Evolutionary conservation across 116 monocot genomes (phyloP), one percentile per base, ranked within the genome.

Genomic region (Iris pallida): DNA sequence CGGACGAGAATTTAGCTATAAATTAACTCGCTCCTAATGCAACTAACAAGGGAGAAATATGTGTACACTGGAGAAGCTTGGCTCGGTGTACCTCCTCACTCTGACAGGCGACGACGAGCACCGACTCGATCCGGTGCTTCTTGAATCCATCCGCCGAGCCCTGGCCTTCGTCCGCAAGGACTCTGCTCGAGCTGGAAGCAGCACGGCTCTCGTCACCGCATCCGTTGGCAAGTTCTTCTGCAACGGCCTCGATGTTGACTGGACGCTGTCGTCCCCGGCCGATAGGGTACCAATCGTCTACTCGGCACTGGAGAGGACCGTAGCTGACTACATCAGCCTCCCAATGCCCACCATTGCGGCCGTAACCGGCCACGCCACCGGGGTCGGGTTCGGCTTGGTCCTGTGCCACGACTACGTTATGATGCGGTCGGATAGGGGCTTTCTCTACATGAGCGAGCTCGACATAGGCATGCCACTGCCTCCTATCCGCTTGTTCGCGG

Each of bases 301-400:
- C 61, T 30, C 55, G 20, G 51, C 65, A 59, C 78, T 86, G 76
- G 8, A 5, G 42, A 75, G 60, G 15, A 15, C 72, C 42, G 62
- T 88, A 46, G 83, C 82, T 40, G 91, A 82, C 65, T 73, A 91
- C 64, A 9, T 84, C 42, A 81, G 88, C 67, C 81, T 95, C 48
- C 88, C 95, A 42, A 84, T 91, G 88, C 91, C 95, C 18, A 91
- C 95, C 13, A 48, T 91, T 68, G 88, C 91, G 14, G 95, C 95
- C 52, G 82, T 91, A 45, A 91, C 82, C 63, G 91, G 95, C 66
- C 95, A 95, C 69, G 86, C 86, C 48, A 79, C 88, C 16, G 95
- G 88, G 16, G 91, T 79, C 53, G 90, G 89, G 14, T 68, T 81
- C 67, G 57, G 80, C 54, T 79, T 88, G 16, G 83, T 82, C 18